Conservation (phyloP, 352 stramenopile species). For the Phytophthora pistaciae region DNA sequence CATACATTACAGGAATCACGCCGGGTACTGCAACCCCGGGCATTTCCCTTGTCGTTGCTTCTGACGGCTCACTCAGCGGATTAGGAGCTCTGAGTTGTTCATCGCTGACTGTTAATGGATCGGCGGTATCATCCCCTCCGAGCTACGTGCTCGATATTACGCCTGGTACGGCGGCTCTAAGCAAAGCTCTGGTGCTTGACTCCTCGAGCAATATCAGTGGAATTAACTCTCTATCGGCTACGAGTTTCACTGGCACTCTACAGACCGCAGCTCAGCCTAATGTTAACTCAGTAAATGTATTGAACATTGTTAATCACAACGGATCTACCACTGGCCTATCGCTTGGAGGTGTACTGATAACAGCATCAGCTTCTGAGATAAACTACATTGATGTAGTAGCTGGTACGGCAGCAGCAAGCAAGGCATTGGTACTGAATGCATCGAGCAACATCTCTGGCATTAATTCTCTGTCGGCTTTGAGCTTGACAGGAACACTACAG, state of each 20-base stretch:
- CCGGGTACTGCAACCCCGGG: neutral
- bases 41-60: neutral
- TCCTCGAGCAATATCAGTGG: neutral
- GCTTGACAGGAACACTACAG: neutral
- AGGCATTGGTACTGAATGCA: too few relatives aligned
- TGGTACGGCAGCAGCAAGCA: too few relatives aligned
- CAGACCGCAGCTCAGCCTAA: neutral
- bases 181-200: too few relatives aligned
- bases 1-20: neutral
- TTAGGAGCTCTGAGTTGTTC: neutral
- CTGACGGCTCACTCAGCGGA: neutral
- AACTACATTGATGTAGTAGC: too few relatives aligned
- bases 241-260: neutral
- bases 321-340: too few relatives aligned
- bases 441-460: neutral
- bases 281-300: neutral
- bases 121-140: too few relatives aligned
- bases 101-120: neutral
- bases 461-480: neutral
- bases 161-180: too few relatives aligned
- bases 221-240: neutral
- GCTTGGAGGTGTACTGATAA: too few relatives aligned
- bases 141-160: too few relatives aligned
- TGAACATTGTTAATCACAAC: too few relatives aligned
- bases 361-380: too few relatives aligned